A percentile compares a stretch with the other conserved stretches of the same genome.
phyloP scores from a whole-genome alignment of 2,329 filamentous ascomycete genomes.

The Aspergillus pseudonomiae region DNA sequence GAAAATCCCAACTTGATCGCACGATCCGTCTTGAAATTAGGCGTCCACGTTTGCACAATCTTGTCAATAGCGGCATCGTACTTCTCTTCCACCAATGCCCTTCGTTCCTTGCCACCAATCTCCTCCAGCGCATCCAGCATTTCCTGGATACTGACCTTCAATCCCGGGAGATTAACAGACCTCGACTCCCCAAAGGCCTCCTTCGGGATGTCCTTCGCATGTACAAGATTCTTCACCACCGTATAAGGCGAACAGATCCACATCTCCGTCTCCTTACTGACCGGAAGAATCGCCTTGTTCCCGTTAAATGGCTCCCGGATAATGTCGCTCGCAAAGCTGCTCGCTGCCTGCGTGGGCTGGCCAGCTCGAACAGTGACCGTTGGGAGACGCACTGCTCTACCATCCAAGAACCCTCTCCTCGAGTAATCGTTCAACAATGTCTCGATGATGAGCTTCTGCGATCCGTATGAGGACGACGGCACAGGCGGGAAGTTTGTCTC shows the following conservation, averaged over 20 bases:
- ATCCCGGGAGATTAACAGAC: conserved; percentile 58
- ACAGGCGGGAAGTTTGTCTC: conserved; percentile 52
- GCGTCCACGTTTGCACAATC: conserved; percentile 64
- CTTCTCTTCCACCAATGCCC: conserved; percentile 58
- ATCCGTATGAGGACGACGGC: conserved; percentile 54
- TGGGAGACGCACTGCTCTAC: conserved; percentile 50
- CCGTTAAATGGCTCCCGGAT: conserved; percentile 58
- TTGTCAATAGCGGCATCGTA: conserved; percentile 57
- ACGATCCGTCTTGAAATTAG: conserved; percentile 57
- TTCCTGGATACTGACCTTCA: conserved; percentile 61
- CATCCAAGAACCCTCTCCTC: conserved; percentile 53
- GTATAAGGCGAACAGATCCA: conserved; percentile 62
- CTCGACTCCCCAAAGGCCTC: conserved; percentile 58
- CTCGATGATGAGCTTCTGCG: conserved; percentile 57
- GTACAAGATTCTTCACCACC: conserved; percentile 57
- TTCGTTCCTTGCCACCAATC: conserved; percentile 58
- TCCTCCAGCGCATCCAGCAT: conserved; percentile 62
- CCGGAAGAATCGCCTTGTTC: conserved; percentile 54
- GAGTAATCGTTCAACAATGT: conserved; percentile 56
- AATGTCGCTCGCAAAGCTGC: conserved; percentile 56
- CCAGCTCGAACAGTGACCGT: conserved; percentile 57
- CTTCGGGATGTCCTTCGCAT: conserved; percentile 53
- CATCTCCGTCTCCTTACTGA: conserved; percentile 55
- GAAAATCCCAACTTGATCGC: conserved; percentile 55
- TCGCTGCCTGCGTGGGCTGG: conserved; percentile 55